phyloP scores from a whole-genome alignment of 1,139 yeast species.

The Kurtzmaniella natalensis region DNA sequence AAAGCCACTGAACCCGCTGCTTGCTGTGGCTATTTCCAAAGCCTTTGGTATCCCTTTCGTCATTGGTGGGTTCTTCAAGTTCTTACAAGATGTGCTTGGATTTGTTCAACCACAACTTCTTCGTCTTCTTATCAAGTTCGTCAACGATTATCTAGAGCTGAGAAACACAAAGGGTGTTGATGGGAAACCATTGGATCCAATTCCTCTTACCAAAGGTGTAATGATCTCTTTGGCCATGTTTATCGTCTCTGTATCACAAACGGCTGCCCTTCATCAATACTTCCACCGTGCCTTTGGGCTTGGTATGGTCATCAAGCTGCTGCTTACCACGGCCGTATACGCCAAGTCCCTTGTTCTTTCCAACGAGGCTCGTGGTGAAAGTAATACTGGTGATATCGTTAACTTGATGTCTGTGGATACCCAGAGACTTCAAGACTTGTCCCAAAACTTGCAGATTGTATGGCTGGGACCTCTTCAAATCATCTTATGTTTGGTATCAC shows the following conservation, averaged over 20 bases:
- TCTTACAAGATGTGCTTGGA: constrained; percentile 72
- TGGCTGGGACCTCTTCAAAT: constrained; percentile 99
- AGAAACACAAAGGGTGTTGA: constrained; percentile 16
- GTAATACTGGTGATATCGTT: constrained; percentile 95
- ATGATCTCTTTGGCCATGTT: constrained; percentile 86
- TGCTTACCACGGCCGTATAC: constrained; percentile 76
- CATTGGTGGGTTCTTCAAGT: constrained; percentile 75
- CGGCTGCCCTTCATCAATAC: constrained; percentile 86
- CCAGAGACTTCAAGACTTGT: constrained; percentile 86
- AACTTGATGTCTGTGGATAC: constrained; percentile 96
- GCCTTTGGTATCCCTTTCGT: constrained; percentile 72
- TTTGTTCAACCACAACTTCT: constrained; percentile 88
- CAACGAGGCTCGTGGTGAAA: constrained; percentile 73
- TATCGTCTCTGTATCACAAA: constrained; percentile 73
- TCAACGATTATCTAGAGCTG: constrained; percentile 63
- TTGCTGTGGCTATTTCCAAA: constrained; percentile 54
- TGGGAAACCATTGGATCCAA: constrained; percentile 21
- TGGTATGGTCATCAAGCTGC: constrained; percentile 85
- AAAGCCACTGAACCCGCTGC: constrained; percentile 49
- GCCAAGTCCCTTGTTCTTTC: constrained; percentile 77
- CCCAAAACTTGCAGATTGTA: constrained; percentile 78
- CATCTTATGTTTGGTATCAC: constrained; percentile 67
- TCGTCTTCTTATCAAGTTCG: constrained; percentile 72
- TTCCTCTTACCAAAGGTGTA: constrained; percentile 75
- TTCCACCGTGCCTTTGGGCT: constrained; percentile 84